Base-by-base conservation (phyloP, 495 filamentous ascomycete genomes). In the Symbiotaphrina buchneri region DNA sequence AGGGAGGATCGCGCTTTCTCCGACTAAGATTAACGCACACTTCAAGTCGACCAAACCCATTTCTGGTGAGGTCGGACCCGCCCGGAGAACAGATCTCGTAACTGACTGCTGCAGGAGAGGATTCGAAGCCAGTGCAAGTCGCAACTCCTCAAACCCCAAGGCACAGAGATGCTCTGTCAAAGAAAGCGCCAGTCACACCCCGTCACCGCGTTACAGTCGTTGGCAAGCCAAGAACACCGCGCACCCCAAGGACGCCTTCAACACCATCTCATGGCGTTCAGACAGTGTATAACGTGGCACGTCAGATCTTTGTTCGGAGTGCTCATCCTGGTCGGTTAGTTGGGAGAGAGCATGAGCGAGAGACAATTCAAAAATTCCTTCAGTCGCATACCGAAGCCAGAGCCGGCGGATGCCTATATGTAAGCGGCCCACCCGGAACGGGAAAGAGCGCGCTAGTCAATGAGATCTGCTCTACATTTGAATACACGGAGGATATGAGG, bases 401-500 rank as follows among this genome's bases (percentile, higher is more conserved):
- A 6, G 61, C 63, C 13, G 74, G 77, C 29, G 80, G 82, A n/a
- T 92, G 83, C 45, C 60, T 92, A 22, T 99, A 99, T 46, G 71
- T 99, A 40, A 93, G 82, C 40, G 87, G 87, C 0, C 87, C 87
- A 18, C 87, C 87, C 2, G 87, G 87, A 1, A 95, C 90, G 3
- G 87, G 87, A 5, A 99, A 99, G 52, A 93, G 83, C 48, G 90
- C 87, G 3, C 66, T 94, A 51, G 67, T 94, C 31, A 65, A 70
- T 33, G 75, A 91, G 41, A 63, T 93, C 18, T 76, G 72, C 30
- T n/a, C n/a, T n/a, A n/a, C n/a, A n/a, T n/a, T n/a, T n/a, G 53
- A 62, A 24, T 58, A 69, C 20, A 39, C 72, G 15, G 54, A 63
- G 3, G 46, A 49, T 7, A 52, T 82, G 30, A 71, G 67, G 42